Evolutionary conservation across 306 rosid species (phyloP), one percentile per base, ranked within the genome.

Genomic region (Canavalia ensiformis): DNA sequence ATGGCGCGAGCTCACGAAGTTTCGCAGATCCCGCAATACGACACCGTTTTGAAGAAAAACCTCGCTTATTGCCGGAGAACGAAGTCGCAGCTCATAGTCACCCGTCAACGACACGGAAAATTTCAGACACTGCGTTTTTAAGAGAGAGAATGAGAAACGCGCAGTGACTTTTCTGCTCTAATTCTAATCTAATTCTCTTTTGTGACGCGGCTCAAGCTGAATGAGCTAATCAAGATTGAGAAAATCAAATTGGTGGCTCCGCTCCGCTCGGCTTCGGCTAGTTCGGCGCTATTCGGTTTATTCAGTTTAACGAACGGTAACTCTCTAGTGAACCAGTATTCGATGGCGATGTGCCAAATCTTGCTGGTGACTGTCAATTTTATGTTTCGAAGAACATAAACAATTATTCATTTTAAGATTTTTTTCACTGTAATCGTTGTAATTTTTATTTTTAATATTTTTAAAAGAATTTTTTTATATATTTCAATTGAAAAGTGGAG

Each of bases 131-230:
- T 51, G 50, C 6, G 2, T 1, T 70, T 68, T 68, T 4, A 58
- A 65, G 35, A 62, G 70, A 82, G 45, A 42, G 72, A 33, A 68
- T 29, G 69, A 33, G 9, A 28, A 67, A 84, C 80, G 86, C 81
- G 79, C 78, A 60, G 67, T 49, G 69, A 77, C 66, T 6, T 49
- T 18, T 33, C 7, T 67, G 4, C 25, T 72, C 41, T 37, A 37
- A 2, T 3, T 70, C 35, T 55, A 54, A 2, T 72, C 8, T 41
- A 49, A n/a, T 72, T 72, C 47, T 4, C 31, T 55, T 59, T 68
- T 31, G 52, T 45, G 84, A 90, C 83, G 86, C 79, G 87, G 89
- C 89, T 84, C 31, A 8, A 60, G 82, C 73, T 67, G 72, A 77
- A 68, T 81, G 65, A 64, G 18, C 81, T 71, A 79, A 88, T 83